Conservation (phyloP, 225 moss, liverwort and hornwort genomes). For the Marchantia paleacea region DNA sequence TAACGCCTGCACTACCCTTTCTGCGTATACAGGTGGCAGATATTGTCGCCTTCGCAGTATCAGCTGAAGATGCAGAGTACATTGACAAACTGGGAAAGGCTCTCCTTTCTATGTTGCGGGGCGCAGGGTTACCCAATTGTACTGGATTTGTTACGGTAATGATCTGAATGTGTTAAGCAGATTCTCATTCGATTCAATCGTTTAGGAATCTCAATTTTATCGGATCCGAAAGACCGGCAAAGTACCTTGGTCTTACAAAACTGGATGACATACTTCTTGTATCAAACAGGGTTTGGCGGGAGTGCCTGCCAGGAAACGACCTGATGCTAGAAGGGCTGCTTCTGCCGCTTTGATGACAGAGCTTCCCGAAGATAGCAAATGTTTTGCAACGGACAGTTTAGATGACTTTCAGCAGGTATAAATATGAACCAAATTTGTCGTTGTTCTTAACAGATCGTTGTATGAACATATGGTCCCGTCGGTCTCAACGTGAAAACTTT, state of each 20-base stretch:
- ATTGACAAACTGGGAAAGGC: constrained; percentile 71
- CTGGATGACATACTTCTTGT: not conserved
- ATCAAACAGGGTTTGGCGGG: constrained; percentile 52
- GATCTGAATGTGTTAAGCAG: too few species aligned
- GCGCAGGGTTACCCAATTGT: constrained; percentile 69
- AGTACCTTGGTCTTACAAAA: too few species aligned
- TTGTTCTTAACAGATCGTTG: too few species aligned
- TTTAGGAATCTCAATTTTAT: not conserved
- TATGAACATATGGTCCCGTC: too few species aligned
- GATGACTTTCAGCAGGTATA: constrained; percentile 88
- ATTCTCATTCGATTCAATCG: not conserved
- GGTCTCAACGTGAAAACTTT: too few species aligned
- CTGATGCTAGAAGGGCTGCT: constrained; percentile 73
- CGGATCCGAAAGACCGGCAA: not conserved
- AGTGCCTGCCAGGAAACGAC: constrained; percentile 61
- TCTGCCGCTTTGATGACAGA: constrained; percentile 62
- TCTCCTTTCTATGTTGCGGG: constrained; percentile 80
- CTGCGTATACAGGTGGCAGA: constrained; percentile 71
- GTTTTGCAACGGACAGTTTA: constrained; percentile 60
- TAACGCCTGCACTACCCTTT: not conserved
- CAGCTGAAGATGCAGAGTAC: constrained; percentile 56
- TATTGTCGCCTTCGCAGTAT: constrained; percentile 80
- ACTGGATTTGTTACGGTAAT: constrained; percentile 73
- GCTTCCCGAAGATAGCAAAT: constrained; percentile 77
- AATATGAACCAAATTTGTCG: too few species aligned